A percentile compares a stretch with the other conserved stretches of the same genome.
Conservation (phyloP, 805 yeast species). For the Wickerhamiella brachini region DNA sequence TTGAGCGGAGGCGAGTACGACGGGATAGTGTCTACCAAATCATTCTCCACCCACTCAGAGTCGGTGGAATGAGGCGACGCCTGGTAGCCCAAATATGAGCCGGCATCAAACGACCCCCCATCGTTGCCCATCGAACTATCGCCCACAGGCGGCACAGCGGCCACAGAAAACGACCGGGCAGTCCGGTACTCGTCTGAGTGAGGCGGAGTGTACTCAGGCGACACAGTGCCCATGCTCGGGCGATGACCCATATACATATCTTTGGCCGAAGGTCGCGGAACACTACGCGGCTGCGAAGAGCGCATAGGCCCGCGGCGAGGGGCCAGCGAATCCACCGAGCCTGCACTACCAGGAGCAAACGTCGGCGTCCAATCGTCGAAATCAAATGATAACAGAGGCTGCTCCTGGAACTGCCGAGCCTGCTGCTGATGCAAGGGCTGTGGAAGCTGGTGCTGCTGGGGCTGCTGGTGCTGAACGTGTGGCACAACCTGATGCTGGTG, state of each 20-base stretch:
- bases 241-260: neutral
- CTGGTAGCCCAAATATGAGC: neutral
- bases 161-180: neutral
- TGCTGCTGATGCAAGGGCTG: neutral
- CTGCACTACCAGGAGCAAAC: neutral
- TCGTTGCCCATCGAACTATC: neutral
- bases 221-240: neutral
- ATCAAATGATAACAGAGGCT: neutral
- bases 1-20: neutral
- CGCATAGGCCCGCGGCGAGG: conserved; percentile 1
- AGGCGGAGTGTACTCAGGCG: neutral
- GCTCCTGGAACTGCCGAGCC: neutral
- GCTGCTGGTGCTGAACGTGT: neutral
- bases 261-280: neutral
- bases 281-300: neutral
- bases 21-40: neutral
- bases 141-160: neutral
- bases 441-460: neutral
- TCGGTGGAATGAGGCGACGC: neutral
- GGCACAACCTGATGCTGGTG: neutral
- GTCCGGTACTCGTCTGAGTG: neutral
- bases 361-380: neutral
- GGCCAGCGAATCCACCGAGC: neutral
- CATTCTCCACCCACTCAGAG: neutral
- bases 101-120: neutral